Base-by-base conservation (phyloP, 2,329 filamentous ascomycete genomes). In the Clathrospora elynae region DNA sequence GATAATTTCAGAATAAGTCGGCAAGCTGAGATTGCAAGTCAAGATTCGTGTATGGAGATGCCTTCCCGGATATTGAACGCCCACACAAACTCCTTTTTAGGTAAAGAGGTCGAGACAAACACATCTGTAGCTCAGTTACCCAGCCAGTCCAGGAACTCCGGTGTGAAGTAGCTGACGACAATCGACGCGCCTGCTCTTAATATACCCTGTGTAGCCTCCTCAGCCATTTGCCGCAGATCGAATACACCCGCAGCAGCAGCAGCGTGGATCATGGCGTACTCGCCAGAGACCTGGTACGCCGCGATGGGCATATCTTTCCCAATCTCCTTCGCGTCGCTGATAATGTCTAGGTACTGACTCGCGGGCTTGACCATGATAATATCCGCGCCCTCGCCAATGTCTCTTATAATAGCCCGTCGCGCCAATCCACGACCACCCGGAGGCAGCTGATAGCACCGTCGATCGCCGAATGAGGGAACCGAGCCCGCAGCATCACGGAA, bases 331-430 rank as follows among this genome's bases (percentile, higher is more conserved):
- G 93, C 93, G 66, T 99, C 93, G 57, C 88, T 90, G 70, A 99
- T 97, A 62, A 99, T 96, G 72, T 99, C 93, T 31, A 99, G 80
- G 70, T 96, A 99, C 71, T 92, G 90, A 61, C 88, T 88, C 7
- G 93, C 93, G 2, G 93, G 93, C 79, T 99, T 99, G 50, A 99
- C 93, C 92, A 99, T 96, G 73, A 99, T 96, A 58, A 96, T 90
- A 65, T 99, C 93, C 13, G 93, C 93, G 17, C 93, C 93, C 73
- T 99, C 93, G 53, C 80, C 81, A 57, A 99, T 92, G 67, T 99
- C 93, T 57, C 93, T 83, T 26, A 84, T 76, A 54, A 99, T 96
- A 34, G 93, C 93, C 57, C 93, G 84, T 54, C 93, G 84, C 11
- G 93, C 93, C 30, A 99, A 83, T 22, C 93, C 93, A 35, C 93